A percentile compares a stretch with the other conserved stretches of the same genome.
Evolutionary conservation across 768 basidiomycete species (phyloP).

Genomic region (Xerocomus spinulosus): DNA sequence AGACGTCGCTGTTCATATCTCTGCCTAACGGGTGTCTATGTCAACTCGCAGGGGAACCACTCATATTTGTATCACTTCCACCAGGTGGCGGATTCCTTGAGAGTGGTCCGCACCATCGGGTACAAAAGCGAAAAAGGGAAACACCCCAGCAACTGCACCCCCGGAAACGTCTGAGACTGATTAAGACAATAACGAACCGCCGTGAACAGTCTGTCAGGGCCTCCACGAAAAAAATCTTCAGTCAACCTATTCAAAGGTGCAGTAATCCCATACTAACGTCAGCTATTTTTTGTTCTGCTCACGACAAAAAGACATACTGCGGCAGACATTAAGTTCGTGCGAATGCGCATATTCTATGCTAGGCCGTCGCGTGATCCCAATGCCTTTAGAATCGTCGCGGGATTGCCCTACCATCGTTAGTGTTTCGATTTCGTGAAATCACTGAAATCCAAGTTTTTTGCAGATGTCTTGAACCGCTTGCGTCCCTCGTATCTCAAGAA

Average conservation of each 20-base stretch:
- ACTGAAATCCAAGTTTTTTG: background rate
- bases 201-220: constrained; percentile 4
- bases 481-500: constrained; percentile 40
- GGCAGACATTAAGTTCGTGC: constrained; percentile 48
- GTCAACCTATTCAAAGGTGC: constrained; percentile 22
- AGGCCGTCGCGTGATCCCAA: constrained; percentile 51
- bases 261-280: background rate
- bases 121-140: constrained; percentile 24
- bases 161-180: constrained; percentile 27
- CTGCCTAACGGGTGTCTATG: constrained; percentile 82
- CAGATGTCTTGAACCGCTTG: constrained; percentile 67
- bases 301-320: constrained; percentile 37
- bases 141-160: constrained; percentile 13
- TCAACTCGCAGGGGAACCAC: constrained; percentile 73
- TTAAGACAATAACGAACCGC: background rate
- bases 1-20: constrained; percentile 69
- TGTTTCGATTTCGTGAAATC: background rate
- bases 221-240: constrained; percentile 1
- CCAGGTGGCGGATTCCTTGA: constrained; percentile 9
- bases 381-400: constrained; percentile 49
- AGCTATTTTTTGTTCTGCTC: background rate
- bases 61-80: constrained; percentile 43
- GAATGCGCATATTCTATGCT: constrained; percentile 64
- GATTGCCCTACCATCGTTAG: constrained; percentile 67
- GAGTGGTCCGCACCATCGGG: background rate